Evolutionary conservation across 169 alveolate genomes (phyloP).

Genomic region (Cryptosporidium meleagridis): DNA sequence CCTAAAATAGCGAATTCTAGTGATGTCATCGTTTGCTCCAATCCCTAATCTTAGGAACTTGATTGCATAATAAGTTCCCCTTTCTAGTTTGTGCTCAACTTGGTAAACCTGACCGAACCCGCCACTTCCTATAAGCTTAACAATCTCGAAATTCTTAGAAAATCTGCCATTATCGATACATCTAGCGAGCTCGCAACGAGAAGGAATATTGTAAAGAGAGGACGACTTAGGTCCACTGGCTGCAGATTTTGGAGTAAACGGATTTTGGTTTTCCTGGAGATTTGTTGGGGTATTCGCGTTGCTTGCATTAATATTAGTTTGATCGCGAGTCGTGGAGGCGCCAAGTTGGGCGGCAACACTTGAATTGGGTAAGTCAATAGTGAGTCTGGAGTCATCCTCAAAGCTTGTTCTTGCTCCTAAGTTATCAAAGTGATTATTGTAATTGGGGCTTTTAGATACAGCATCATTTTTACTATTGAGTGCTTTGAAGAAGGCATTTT

Average conservation of each 20-base stretch:
- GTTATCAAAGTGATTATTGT: background rate
- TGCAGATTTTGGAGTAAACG: slow-evolving; percentile 15
- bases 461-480: background rate
- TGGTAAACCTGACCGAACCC: slow-evolving; percentile 91
- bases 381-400: slow-evolving; percentile 17
- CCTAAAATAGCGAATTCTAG: slow-evolving; percentile 86
- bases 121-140: slow-evolving; percentile 88
- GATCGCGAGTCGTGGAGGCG: slow-evolving; percentile 4
- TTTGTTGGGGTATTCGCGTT: slow-evolving; percentile 14
- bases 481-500: slow-evolving; percentile 67
- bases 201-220: slow-evolving; percentile 59
- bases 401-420: slow-evolving; percentile 19
- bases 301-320: background rate
- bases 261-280: background rate
- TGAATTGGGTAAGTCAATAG: slow-evolving; percentile 1
- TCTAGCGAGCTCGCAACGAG: slow-evolving; percentile 45
- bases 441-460: background rate
- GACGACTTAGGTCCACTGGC: slow-evolving; percentile 53
- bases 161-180: slow-evolving; percentile 87
- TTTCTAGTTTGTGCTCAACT: slow-evolving; percentile 89
- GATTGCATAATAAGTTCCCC: slow-evolving; percentile 89
- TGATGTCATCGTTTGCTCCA: slow-evolving; percentile 85
- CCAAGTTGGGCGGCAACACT: background rate
- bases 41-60: slow-evolving; percentile 85
- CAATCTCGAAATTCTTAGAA: slow-evolving; percentile 85